A percentile compares a stretch with the other conserved stretches of the same genome.
Conservation (phyloP, 306 rosid species). For the Rosa lucieae region DNA sequence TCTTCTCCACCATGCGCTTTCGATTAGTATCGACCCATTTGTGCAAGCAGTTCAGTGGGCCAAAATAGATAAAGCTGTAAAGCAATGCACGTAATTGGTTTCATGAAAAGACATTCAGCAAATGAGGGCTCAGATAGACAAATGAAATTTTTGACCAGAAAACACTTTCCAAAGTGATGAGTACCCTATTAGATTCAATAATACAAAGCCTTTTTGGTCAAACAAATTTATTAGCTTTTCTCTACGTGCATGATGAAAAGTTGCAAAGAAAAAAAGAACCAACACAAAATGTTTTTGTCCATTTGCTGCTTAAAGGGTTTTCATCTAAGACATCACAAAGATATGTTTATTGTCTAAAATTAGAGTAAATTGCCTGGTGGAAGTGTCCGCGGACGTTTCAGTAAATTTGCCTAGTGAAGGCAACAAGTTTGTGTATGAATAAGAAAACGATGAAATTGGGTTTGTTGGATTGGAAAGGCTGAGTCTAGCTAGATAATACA, state of each 20-base stretch:
- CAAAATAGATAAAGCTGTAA: conserved; percentile 16
- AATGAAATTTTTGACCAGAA: conserved; percentile 41
- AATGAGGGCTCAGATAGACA: conserved; percentile 5
- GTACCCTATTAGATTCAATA: conserved; percentile 9
- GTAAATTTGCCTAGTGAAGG: conserved; percentile 36
- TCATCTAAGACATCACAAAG: background rate
- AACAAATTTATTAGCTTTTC: conserved; percentile 8
- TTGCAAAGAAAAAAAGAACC: conserved; percentile 6
- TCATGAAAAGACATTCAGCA: conserved; percentile 18
- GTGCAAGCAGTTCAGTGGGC: background rate
- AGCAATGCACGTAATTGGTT: conserved; percentile 10
- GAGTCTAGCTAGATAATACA: background rate
- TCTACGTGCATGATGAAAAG: conserved; percentile 20
- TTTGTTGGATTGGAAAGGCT: conserved; percentile 10
- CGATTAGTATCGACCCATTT: conserved; percentile 20
- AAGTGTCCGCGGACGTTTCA: conserved; percentile 20
- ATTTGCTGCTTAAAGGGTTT: conserved; percentile 12
- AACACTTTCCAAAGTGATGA: conserved; percentile 32
- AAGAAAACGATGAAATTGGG: background rate
- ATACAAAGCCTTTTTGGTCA: conserved; percentile 27
- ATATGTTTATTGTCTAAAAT: conserved; percentile 5
- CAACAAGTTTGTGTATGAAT: conserved; percentile 17
- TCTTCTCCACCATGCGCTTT: conserved; percentile 15
- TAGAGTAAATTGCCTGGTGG: conserved; percentile 21
- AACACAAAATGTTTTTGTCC: conserved; percentile 10